Conservation (phyloP, 2,329 filamentous ascomycete species). For the Botrytis paeoniae region DNA sequence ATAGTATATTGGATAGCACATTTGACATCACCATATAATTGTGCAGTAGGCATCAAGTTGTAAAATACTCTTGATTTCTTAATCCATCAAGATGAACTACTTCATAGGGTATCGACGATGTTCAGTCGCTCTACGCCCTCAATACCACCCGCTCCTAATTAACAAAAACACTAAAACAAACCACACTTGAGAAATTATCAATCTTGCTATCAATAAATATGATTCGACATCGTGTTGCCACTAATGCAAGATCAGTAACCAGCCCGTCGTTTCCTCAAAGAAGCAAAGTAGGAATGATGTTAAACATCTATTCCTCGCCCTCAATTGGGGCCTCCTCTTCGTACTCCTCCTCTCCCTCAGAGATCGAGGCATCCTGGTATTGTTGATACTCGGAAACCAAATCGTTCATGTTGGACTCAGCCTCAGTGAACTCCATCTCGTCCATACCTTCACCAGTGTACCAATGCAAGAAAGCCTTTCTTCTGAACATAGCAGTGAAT, state of each 20-base stretch:
- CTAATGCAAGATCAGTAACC: constrained; percentile 24
- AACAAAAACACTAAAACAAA: constrained; percentile 26
- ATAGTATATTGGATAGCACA: background rate
- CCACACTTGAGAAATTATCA: constrained; percentile 28
- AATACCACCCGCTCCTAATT: constrained; percentile 26
- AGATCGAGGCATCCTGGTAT: constrained; percentile 98
- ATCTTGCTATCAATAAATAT: constrained; percentile 30
- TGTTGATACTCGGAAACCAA: constrained; percentile 99
- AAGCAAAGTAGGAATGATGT: constrained; percentile 22
- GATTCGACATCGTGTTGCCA: constrained; percentile 29
- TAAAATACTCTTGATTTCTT: constrained; percentile 30
- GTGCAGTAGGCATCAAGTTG: background rate
- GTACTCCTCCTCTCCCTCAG: constrained; percentile 90
- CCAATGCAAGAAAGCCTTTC: constrained; percentile 99
- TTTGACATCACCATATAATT: background rate
- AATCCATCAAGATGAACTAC: constrained; percentile 32
- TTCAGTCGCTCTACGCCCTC: constrained; percentile 29
- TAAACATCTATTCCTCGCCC: constrained; percentile 54
- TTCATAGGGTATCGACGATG: constrained; percentile 30
- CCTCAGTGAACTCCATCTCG: constrained; percentile 99
- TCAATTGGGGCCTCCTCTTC: constrained; percentile 77
- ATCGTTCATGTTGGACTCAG: constrained; percentile 99
- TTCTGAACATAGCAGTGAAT: constrained; percentile 99
- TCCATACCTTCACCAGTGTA: constrained; percentile 99
- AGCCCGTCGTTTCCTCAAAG: constrained; percentile 21